Percentiles rank a stretch among this genome's conserved stretches.
Conservation (phyloP, 306 rosid genomes). For the Cicer chorassanicum region DNA sequence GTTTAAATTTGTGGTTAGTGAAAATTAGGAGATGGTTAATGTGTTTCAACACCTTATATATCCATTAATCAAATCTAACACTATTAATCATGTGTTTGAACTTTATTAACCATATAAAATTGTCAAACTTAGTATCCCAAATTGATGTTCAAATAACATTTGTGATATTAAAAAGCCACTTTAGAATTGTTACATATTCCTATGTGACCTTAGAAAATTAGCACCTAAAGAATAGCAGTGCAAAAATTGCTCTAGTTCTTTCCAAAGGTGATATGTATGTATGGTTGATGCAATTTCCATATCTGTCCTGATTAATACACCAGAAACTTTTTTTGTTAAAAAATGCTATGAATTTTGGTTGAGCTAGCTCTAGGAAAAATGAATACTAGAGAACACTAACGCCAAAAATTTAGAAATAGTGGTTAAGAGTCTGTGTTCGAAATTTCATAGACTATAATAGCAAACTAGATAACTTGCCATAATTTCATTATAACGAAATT, state of each 20-base stretch:
- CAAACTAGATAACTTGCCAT: too few species aligned
- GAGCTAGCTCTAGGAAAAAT: neutral
- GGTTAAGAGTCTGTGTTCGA: neutral
- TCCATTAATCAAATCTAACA: too few species aligned
- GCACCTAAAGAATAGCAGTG: constrained; percentile 2
- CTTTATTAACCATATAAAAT: too few species aligned
- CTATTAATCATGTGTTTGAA: too few species aligned
- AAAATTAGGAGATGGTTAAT: too few species aligned
- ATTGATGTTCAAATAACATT: too few species aligned
- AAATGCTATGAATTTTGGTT: neutral
- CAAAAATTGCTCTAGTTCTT: constrained; percentile 1
- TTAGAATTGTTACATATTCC: neutral
- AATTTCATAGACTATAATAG: neutral
- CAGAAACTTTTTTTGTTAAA: neutral
- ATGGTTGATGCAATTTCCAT: constrained; percentile 11
- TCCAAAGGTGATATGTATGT: neutral
- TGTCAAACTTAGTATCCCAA: too few species aligned
- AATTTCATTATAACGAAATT: too few species aligned
- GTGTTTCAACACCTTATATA: too few species aligned
- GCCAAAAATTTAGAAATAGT: neutral
- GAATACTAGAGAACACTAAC: neutral
- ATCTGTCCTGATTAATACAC: neutral
- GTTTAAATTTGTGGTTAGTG: too few species aligned
- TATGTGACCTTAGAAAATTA: constrained; percentile 13
- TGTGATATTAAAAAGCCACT: too few species aligned